Conservation (phyloP, 2,329 filamentous ascomycete species). For the Tolypocladium tropicale region DNA sequence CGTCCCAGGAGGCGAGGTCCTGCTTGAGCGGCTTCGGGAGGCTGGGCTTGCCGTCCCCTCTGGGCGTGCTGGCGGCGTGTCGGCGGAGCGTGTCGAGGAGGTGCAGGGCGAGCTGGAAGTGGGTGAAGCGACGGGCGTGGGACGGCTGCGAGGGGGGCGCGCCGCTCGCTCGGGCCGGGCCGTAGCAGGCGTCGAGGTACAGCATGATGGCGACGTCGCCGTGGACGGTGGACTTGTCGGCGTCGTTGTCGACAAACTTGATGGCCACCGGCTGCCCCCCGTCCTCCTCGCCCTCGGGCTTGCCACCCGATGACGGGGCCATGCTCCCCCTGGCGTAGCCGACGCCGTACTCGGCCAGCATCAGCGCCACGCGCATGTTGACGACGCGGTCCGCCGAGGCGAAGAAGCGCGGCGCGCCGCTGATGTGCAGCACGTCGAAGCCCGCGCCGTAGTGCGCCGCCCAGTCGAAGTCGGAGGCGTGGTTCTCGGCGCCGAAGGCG, state of each 20-base stretch:
- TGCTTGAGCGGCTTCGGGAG: conserved; percentile 12
- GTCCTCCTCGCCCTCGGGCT: neutral
- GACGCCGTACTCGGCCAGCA: conserved; percentile 38
- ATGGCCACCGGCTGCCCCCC: conserved; percentile 19
- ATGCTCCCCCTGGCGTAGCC: conserved; percentile 35
- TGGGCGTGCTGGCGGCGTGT: neutral
- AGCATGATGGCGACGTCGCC: conserved; percentile 45
- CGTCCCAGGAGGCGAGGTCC: conserved; percentile 31
- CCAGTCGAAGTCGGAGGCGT: conserved; percentile 64
- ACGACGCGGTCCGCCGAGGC: conserved; percentile 33
- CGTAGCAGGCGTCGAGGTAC: conserved; percentile 49
- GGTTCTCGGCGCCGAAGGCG: conserved; percentile 82
- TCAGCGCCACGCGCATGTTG: conserved; percentile 39
- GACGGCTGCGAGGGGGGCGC: conserved; percentile 13
- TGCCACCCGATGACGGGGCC: neutral
- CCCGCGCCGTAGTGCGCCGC: conserved; percentile 63
- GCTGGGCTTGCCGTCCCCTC: neutral
- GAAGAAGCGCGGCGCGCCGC: conserved; percentile 39
- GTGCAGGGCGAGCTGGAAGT: conserved; percentile 28
- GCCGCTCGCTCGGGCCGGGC: conserved; percentile 16
- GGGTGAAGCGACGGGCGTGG: conserved; percentile 25
- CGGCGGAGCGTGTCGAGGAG: conserved; percentile 19
- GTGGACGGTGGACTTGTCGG: conserved; percentile 31
- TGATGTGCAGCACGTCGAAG: conserved; percentile 72
- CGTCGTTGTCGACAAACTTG: conserved; percentile 46